These are phyloP conservation scores for Marasmius fiardii DNA, from an alignment of 1,284 basidiomycete genomes.

Conservation along the genomic window DNA sequence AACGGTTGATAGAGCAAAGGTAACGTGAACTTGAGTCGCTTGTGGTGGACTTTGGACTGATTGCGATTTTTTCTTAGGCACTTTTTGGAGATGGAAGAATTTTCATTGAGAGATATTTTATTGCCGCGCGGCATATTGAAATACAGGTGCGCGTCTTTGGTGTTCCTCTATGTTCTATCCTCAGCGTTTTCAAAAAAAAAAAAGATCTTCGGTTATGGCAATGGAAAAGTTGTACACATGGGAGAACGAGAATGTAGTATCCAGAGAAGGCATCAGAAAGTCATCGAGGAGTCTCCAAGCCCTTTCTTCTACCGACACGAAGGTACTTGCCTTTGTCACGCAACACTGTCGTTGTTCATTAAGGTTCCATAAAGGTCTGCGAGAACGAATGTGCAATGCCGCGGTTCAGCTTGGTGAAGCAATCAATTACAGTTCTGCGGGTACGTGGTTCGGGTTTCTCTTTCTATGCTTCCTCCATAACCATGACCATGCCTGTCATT, in stretches of 20 bases:
- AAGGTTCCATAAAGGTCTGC: conserved; percentile 29
- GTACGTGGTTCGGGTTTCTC: conserved; percentile 22
- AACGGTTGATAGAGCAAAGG: conserved; percentile 44
- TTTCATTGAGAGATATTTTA: conserved; percentile 63
- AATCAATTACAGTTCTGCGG: conserved; percentile 59
- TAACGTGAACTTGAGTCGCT: conserved; percentile 22
- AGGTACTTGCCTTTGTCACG: conserved; percentile 25
- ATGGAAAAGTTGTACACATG: conserved; percentile 57
- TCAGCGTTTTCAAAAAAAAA: too few species aligned
- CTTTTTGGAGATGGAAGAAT: conserved; percentile 55
- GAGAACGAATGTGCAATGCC: conserved; percentile 46
- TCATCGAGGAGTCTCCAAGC: conserved; percentile 68
- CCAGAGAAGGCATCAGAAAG: conserved; percentile 72
- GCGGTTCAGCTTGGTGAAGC: conserved; percentile 48
- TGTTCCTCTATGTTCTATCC: background rate
- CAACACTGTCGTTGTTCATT: background rate
- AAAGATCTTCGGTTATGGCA: conserved; percentile 66
- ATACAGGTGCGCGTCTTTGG: conserved; percentile 57
- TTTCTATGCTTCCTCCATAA: background rate
- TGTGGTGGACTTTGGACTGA: too few species aligned
- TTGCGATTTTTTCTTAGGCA: conserved; percentile 27
- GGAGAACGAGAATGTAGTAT: conserved; percentile 72
- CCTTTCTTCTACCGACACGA: conserved; percentile 42
- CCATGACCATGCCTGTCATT: too few species aligned
- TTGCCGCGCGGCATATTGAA: conserved; percentile 59